phyloP scores from a whole-genome alignment of 2,329 filamentous ascomycete species.

The Pseudofabraea citricarpa region DNA sequence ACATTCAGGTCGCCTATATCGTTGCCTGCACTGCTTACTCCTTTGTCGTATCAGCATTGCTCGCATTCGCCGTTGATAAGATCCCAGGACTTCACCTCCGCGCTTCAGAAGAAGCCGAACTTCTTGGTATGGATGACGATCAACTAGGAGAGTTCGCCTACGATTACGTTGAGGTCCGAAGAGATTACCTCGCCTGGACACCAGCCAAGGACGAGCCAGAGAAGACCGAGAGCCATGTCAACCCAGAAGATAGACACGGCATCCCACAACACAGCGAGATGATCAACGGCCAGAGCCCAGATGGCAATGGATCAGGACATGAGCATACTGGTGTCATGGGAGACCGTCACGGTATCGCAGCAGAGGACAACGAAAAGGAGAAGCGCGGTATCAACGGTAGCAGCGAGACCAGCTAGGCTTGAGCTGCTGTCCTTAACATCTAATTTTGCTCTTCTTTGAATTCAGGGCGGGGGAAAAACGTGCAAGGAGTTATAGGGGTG shows the following conservation, averaged over 20 bases:
- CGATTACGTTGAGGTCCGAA: conserved; percentile 84
- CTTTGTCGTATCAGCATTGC: conserved; percentile 67
- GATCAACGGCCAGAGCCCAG: conserved; percentile 50
- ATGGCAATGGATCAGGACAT: conserved; percentile 30
- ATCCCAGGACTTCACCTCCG: conserved; percentile 76
- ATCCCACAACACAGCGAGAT: conserved; percentile 66
- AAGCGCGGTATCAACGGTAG: conserved; percentile 11
- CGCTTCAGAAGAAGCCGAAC: conserved; percentile 75
- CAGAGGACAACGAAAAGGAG: conserved; percentile 34
- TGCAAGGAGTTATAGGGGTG: too few species aligned
- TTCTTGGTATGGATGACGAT: conserved; percentile 85
- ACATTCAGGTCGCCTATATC: conserved; percentile 77
- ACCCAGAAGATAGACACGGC: conserved; percentile 64
- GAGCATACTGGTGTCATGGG: conserved; percentile 40
- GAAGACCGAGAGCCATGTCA: conserved; percentile 47
- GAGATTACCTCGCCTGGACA: conserved; percentile 85
- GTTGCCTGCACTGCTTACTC: conserved; percentile 60
- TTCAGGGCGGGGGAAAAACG: too few species aligned
- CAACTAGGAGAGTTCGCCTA: conserved; percentile 88
- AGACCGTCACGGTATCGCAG: conserved; percentile 46
- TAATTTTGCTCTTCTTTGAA: too few species aligned
- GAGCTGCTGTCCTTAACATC: too few species aligned
- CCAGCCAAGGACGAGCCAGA: conserved; percentile 63
- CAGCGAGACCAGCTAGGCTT: too few species aligned
- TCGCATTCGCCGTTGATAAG: conserved; percentile 71